These are phyloP conservation scores for Candida railenensis DNA, from an alignment of 805 yeast genomes.

Conservation along the genomic window DNA sequence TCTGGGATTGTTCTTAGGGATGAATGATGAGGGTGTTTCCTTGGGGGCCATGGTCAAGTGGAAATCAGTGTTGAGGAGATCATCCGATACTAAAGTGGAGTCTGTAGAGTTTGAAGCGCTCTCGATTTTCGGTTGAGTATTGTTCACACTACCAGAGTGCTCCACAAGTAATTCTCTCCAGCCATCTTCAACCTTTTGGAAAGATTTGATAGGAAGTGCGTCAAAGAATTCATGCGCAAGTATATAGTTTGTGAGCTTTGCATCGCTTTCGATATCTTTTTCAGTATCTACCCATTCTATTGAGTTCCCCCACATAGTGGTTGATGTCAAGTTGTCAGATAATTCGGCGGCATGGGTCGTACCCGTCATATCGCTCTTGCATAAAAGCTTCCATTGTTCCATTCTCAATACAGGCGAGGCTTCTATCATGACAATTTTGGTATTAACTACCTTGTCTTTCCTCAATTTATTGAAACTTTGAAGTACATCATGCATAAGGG, in stretches of 20 bases:
- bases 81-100: too few relatives aligned
- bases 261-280: conserved; percentile 36
- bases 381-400: conserved; percentile 53
- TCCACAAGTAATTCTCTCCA: conserved; percentile 83
- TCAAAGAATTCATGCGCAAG: conserved; percentile 88
- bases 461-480: conserved; percentile 43
- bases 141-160: conserved; percentile 37
- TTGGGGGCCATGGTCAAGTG: conserved; percentile 56
- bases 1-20: conserved; percentile 53
- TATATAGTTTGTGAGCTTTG: conserved; percentile 52
- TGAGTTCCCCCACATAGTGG: conserved; percentile 50
- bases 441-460: conserved; percentile 20
- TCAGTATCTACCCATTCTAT: conserved; percentile 64
- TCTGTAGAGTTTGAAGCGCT: conserved; percentile 7
- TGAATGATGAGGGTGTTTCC: conserved; percentile 60
- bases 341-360: conserved; percentile 1
- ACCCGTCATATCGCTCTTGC: conserved; percentile 34
- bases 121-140: conserved; percentile 20
- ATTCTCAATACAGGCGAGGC: conserved; percentile 64
- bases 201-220: conserved; percentile 77
- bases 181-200: conserved; percentile 55
- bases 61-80: conserved; percentile 38
- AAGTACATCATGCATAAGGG: conserved; percentile 67
- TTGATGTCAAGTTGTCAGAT: conserved; percentile 25
- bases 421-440: conserved; percentile 61